Conservation (phyloP, 805 yeast species). For the Ogataea chonburiensis region DNA sequence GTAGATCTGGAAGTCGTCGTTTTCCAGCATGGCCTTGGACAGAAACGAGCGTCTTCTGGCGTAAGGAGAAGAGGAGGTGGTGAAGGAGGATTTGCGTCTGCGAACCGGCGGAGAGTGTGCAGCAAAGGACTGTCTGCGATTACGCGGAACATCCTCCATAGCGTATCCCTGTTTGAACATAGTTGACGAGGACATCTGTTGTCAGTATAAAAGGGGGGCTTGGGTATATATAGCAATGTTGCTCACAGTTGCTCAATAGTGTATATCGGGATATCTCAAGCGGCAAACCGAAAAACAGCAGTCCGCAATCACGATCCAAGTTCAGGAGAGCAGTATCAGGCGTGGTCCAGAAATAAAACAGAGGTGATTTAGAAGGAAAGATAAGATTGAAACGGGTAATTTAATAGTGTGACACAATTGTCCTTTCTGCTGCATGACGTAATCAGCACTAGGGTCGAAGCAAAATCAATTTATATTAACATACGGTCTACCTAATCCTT, state of each 20-base stretch:
- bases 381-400: conserved; percentile 7
- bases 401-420: conserved; percentile 3
- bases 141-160: conserved; percentile 2
- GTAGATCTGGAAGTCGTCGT: conserved; percentile 55
- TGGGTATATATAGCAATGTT: conserved; percentile 1
- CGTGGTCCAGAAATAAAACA: too few species aligned
- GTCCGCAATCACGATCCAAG: neutral
- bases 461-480: conserved; percentile 6
- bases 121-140: conserved; percentile 3
- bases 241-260: too few species aligned
- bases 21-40: conserved; percentile 54
- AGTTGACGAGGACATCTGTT: conserved; percentile 17
- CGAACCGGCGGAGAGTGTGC: conserved; percentile 8
- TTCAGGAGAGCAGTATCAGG: too few species aligned
- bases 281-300: conserved; percentile 1
- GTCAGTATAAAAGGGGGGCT: neutral
- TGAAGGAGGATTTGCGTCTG: conserved; percentile 33
- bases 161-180: conserved; percentile 15
- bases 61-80: conserved; percentile 48
- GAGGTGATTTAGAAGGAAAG: too few species aligned
- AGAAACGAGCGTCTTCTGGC: conserved; percentile 56
- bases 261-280: neutral
- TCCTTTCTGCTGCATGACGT: too few species aligned
- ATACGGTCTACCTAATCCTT: conserved; percentile 23
- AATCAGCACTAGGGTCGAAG: conserved; percentile 2